These are phyloP conservation scores for Fusarium buxicola DNA, from an alignment of 2,329 filamentous ascomycete species.

Conservation along the genomic window DNA sequence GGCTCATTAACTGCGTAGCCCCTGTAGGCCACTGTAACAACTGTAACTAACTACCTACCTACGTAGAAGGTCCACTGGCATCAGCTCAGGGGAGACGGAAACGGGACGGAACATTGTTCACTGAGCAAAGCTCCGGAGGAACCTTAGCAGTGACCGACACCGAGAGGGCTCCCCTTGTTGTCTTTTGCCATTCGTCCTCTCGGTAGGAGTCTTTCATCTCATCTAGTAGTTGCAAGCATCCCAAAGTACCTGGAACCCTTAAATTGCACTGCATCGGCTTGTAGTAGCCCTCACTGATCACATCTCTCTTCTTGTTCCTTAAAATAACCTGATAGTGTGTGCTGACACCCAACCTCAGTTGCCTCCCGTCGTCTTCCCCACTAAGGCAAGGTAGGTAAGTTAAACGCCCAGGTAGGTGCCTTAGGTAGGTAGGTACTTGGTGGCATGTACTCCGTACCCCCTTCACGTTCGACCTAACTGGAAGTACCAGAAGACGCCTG, in stretches of 20 bases:
- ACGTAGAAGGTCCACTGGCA: constrained; percentile 1
- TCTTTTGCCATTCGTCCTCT: no score
- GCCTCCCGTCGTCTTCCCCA: constrained; percentile 27
- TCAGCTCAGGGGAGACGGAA: constrained; percentile 22
- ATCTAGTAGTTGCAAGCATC: not conserved
- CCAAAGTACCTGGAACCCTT: not conserved
- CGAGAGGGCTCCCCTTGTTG: not conserved
- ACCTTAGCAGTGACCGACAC: not conserved
- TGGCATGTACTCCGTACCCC: constrained; percentile 5
- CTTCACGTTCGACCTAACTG: constrained; percentile 3
- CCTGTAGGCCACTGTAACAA: constrained; percentile 25
- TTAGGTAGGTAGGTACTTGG: constrained; percentile 1
- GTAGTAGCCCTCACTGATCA: not conserved
- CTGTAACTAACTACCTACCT: constrained; percentile 10
- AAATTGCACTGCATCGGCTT: not conserved
- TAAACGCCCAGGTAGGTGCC: not conserved
- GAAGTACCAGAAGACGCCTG: constrained; percentile 23
- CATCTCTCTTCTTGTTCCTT: constrained; percentile 2
- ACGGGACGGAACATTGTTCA: not conserved
- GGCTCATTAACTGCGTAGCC: constrained; percentile 8
- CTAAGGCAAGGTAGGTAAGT: no score
- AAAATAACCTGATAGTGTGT: constrained; percentile 39
- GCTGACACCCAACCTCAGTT: constrained; percentile 29
- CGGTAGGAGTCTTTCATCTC: not conserved
- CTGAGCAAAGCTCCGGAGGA: not conserved